phyloP scores from a whole-genome alignment of 225 moss, liverwort and hornwort species.

The Ulota crispa region DNA sequence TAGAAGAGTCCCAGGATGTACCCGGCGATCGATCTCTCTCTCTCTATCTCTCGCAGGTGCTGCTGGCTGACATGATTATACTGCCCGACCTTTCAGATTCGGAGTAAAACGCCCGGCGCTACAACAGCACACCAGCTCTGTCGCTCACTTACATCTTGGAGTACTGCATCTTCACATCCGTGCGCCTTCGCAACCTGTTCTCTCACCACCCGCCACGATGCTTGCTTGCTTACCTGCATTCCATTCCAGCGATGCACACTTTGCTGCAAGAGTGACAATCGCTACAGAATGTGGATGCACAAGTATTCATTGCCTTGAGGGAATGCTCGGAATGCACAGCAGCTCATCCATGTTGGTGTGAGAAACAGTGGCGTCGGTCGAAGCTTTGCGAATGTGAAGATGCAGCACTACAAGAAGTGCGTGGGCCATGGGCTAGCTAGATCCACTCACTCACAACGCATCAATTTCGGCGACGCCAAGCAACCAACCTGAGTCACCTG shows the following conservation, averaged over 20 bases:
- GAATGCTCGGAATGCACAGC: background rate
- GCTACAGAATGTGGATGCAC: background rate
- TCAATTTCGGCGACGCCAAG: background rate
- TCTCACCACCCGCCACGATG: constrained; percentile 12
- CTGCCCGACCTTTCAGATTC: background rate
- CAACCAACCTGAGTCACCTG: background rate
- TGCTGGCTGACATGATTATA: background rate
- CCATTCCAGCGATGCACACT: background rate
- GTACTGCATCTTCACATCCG: constrained; percentile 66
- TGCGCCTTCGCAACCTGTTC: constrained; percentile 21
- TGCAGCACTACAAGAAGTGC: constrained; percentile 72
- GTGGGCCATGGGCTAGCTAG: constrained; percentile 42
- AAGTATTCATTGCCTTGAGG: background rate
- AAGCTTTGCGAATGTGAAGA: constrained; percentile 31
- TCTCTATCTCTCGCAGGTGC: background rate
- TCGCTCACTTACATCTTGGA: constrained; percentile 62
- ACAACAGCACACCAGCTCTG: constrained; percentile 11
- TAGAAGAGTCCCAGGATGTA: background rate
- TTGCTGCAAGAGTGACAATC: background rate
- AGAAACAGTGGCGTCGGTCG: background rate
- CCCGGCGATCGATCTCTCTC: background rate
- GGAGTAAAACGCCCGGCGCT: background rate
- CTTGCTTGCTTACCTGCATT: background rate
- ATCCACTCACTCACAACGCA: background rate
- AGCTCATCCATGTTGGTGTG: constrained; percentile 9